Percentiles rank a stretch among this genome's conserved stretches.
phyloP scores from a whole-genome alignment of 2,329 filamentous ascomycete species.

The Knoxdaviesia proteae region DNA sequence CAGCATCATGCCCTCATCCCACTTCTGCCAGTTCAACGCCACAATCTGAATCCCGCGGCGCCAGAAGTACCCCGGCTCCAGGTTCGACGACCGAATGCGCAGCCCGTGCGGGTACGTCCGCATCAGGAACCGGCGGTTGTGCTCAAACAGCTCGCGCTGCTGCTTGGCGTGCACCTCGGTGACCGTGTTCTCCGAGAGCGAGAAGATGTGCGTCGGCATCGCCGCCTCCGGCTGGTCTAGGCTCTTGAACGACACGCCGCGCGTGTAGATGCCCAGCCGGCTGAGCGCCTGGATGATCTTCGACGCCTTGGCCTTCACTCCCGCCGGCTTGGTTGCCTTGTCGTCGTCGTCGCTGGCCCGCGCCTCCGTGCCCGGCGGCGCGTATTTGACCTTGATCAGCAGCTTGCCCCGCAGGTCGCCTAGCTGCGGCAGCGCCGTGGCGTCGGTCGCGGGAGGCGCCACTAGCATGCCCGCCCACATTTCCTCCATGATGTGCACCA shows the following conservation, averaged over 20 bases:
- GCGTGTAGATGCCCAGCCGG: conserved; percentile 61
- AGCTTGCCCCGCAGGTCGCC: conserved; percentile 57
- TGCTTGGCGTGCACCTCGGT: conserved; percentile 35
- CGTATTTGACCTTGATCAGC: conserved; percentile 62
- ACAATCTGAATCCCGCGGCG: conserved; percentile 76
- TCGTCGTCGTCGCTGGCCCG: conserved; percentile 15
- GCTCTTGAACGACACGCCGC: conserved; percentile 62
- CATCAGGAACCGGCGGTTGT: conserved; percentile 71
- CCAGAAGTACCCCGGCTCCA: conserved; percentile 74
- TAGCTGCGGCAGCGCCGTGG: conserved; percentile 41
- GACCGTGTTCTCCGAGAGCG: conserved; percentile 41
- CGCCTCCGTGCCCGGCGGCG: conserved; percentile 17
- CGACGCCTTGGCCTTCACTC: conserved; percentile 23
- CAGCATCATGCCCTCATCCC: conserved; percentile 87
- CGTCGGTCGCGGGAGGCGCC: conserved; percentile 25
- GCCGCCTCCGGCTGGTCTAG: conserved; percentile 49
- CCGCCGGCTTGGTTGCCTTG: conserved; percentile 20
- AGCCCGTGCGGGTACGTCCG: conserved; percentile 71
- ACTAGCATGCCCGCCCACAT: conserved; percentile 60
- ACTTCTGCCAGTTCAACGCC: conserved; percentile 82
- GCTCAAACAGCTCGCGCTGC: conserved; percentile 41
- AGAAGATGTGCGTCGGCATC: conserved; percentile 51
- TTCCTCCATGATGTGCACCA: conserved; percentile 82
- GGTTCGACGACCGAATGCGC: conserved; percentile 65
- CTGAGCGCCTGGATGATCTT: conserved; percentile 57